Base-by-base conservation (phyloP, 768 basidiomycete genomes). In the Gymnopilus dilepis region DNA sequence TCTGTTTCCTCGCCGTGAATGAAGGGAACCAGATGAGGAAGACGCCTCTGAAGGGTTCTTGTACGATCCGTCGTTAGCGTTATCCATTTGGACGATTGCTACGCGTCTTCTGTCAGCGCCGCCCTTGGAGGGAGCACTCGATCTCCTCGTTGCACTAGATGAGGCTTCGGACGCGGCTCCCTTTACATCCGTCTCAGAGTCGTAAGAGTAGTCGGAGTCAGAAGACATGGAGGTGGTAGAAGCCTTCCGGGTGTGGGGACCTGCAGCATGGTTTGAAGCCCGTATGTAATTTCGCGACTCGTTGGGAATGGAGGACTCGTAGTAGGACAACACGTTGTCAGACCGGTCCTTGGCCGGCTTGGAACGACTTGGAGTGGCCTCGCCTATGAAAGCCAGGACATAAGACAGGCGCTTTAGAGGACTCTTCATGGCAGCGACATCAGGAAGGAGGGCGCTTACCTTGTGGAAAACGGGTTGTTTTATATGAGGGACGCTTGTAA, bases 71-170 rank as follows among this genome's bases (percentile, higher is more conserved):
- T 80, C 73, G 53, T 64, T 62, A 40, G 75, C 66, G 38, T 77
- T 58, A 72, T 85, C 83, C 80, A 86, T 79, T 73, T 89, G 80
- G 38, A 91, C 84, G 63, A 91, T 85, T 43, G 87, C 87, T 52
- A 90, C 76, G 60, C 88, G 79, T 52, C 90, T 80, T 67, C 88
- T 83, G 75, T 90, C 89, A 55, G 82, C 76, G 65, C 84, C 82
- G 61, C 85, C 86, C 69, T 84, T 81, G 0, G 88, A 84, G 19
- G 83, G 86, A 17, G 79, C 73, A 65, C 81, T 85, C 28, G 83
- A 77, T 61, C 87, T 80, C 60, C 76, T 75, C 62, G 75, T 74
- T 19, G 65, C 67, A 40, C 69, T 67, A 24, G 73, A 64, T 28
- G 75, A 70, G 5, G 67, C 60, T 58, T 74, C 72, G 4, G 71